Evolutionary conservation across 1,284 basidiomycete species (phyloP).

Genomic region (Cystobasidiaceae sp.): DNA sequence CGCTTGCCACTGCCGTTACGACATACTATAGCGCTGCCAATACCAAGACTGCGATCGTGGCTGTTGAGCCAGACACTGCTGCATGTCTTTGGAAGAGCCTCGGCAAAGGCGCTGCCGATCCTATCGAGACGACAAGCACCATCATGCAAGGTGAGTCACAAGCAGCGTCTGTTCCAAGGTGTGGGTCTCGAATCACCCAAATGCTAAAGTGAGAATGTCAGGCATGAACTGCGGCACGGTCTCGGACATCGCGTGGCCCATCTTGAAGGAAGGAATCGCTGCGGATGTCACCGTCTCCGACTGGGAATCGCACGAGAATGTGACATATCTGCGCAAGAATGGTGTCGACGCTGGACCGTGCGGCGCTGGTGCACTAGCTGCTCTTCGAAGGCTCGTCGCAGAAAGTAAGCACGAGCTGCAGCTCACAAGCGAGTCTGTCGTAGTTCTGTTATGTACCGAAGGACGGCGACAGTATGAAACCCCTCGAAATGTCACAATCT

Average conservation of each 20-base stretch:
- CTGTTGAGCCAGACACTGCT: conserved; percentile 30
- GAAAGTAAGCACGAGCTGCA: not conserved
- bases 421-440: not conserved
- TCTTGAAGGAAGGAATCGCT: conserved; percentile 24
- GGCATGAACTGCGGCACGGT: conserved; percentile 34
- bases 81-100: conserved; percentile 27
- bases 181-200: too few species aligned
- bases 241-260: conserved; percentile 31
- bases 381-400: not conserved
- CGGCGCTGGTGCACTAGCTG: not conserved
- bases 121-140: not conserved
- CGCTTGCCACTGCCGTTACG: conserved; percentile 32
- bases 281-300: conserved; percentile 22
- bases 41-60: conserved; percentile 17
- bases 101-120: not conserved
- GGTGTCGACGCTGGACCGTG: not conserved
- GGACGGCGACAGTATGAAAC: not conserved
- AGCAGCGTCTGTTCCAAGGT: too few species aligned
- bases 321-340: conserved; percentile 12
- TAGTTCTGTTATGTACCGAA: conserved; percentile 9
- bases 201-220: too few species aligned
- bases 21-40: conserved; percentile 12
- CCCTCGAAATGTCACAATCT: not conserved
- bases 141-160: too few species aligned
- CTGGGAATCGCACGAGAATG: conserved; percentile 10